Conservation (phyloP, 164 flowering plant species). For the Taxillus chinensis region DNA sequence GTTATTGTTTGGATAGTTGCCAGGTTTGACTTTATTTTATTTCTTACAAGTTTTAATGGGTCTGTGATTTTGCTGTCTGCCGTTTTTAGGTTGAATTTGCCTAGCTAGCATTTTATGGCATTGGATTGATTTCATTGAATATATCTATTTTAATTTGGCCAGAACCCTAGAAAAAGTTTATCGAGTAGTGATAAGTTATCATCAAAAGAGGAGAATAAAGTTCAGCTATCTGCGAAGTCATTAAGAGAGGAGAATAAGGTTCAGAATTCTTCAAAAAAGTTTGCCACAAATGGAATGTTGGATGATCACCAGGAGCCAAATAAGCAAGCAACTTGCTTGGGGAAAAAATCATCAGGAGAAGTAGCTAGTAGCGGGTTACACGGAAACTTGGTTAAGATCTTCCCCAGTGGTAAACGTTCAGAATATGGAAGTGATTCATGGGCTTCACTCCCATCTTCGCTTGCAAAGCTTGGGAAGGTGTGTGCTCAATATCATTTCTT, state of each 20-base stretch:
- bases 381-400: constrained; percentile 60
- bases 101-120: too few relatives aligned
- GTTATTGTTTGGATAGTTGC: too few relatives aligned
- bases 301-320: constrained; percentile 35
- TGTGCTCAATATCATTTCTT: not conserved
- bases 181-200: constrained; percentile 29
- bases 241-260: constrained; percentile 32
- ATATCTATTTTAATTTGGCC: not conserved
- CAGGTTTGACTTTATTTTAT: too few relatives aligned
- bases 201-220: constrained; percentile 47
- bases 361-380: constrained; percentile 39
- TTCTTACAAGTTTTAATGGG: too few relatives aligned
- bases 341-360: constrained; percentile 43
- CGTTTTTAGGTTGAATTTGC: too few relatives aligned
- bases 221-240: constrained; percentile 19
- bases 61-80: too few relatives aligned
- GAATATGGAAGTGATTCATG: constrained; percentile 58
- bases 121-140: not conserved
- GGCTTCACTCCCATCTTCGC: constrained; percentile 77
- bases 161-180: constrained; percentile 53
- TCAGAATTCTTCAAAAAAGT: constrained; percentile 34
- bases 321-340: constrained; percentile 29
- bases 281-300: constrained; percentile 26
- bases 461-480: constrained; percentile 89
- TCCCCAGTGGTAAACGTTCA: constrained; percentile 39